Evolutionary conservation across 176 grass and related monocot species (phyloP), one percentile per base, ranked within the genome.

Genomic region (Aegilops longissima): DNA sequence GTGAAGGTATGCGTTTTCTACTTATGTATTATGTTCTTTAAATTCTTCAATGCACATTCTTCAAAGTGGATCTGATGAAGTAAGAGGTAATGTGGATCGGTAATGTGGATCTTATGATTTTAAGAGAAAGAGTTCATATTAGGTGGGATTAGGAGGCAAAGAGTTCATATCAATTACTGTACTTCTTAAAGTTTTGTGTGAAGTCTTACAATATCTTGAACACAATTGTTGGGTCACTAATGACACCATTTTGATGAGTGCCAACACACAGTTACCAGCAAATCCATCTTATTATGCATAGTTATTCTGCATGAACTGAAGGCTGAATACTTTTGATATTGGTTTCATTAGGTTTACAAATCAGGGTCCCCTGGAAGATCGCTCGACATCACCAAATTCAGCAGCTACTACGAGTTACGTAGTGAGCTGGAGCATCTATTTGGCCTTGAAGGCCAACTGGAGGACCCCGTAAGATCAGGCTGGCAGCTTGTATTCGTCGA

Each of bases 401-500:
- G 83, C 66, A 94, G 93, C 84, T 98, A 98, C 38, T 88, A 83
- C 1, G 96, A 98, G 90, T 72, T 98, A 35, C 91, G 93, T 23
- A 88, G 88, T 59, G 96, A 98, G 82, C 93, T 98, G 16, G 96
- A 90, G 88, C 80, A 77, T 80, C 87, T 98, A n/a, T 98, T 98
- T 86, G 96, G 96, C 52, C 93, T 98, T 70, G 92, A 98, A 89
- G 96, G 96, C 82, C 93, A 91, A 91, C 85, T 98, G 86, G 92
- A 98, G 85, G 93, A 95, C 88, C 88, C 93, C 82, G 65, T 95
- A 82, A 98, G 96, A 98, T 98, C 96, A 98, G 96, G 96, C 96
- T 98, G 96, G 96, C 96, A 98, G 96, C 96, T 98, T 98, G 96
- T 98, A 88, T 98, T 98, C 75, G 90, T 95, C 85, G 96, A 98